These are phyloP conservation scores for Apostasia shenzhenica DNA, from an alignment of 106 monocot species.

Conservation along the genomic window DNA sequence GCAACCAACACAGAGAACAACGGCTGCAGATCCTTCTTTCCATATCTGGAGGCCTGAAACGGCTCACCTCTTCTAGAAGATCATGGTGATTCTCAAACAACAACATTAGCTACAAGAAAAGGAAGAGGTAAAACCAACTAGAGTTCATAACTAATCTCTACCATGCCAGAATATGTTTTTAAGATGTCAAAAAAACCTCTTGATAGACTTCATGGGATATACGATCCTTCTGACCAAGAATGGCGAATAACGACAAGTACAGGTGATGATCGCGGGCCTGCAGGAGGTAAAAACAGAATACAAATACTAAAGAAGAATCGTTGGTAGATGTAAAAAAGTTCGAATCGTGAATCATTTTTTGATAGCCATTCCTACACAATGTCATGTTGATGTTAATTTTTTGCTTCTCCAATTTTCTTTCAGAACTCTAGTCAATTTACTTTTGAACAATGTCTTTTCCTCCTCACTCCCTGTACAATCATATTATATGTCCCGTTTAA, in stretches of 20 bases:
- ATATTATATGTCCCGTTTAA: no score
- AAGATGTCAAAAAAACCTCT: conserved; percentile 3
- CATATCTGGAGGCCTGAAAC: conserved; percentile 14
- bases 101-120: conserved; percentile 15
- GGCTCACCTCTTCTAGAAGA: conserved; percentile 17
- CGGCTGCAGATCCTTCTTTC: conserved; percentile 8
- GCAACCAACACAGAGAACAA: conserved; percentile 9
- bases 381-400: no score
- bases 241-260: conserved; percentile 22
- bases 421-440: no score
- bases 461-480: no score
- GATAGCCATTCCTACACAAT: no score
- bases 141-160: background rate
- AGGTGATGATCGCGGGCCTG: conserved; percentile 24
- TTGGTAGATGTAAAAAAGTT: background rate
- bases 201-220: conserved; percentile 18
- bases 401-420: no score
- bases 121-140: background rate
- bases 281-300: background rate
- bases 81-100: conserved; percentile 25
- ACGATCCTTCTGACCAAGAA: conserved; percentile 19
- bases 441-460: no score
- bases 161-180: background rate
- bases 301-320: background rate
- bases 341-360: background rate